Percentiles rank a stretch among this genome's conserved stretches.
These are phyloP conservation scores for Fusarium tuaranense DNA, from an alignment of 2,329 filamentous ascomycete genomes.

Conservation along the genomic window DNA sequence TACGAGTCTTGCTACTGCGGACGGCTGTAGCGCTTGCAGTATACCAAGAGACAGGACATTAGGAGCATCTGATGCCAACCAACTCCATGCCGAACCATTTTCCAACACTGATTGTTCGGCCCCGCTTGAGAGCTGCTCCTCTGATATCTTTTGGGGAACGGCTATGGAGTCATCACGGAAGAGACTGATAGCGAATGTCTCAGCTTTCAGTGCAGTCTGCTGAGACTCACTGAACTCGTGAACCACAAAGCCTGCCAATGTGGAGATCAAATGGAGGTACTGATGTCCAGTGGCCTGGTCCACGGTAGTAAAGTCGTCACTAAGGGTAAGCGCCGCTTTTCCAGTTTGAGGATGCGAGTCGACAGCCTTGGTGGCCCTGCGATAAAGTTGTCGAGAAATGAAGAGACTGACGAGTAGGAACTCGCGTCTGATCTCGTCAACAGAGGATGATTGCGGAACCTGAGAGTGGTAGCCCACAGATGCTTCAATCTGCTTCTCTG, in stretches of 20 bases:
- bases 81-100: slow-evolving; percentile 46
- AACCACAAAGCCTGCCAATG: slow-evolving; percentile 51
- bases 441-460: slow-evolving; percentile 24
- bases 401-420: slow-evolving; percentile 56
- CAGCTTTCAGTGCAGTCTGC: slow-evolving; percentile 48
- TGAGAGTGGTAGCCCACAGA: slow-evolving; percentile 2
- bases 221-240: slow-evolving; percentile 53
- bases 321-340: slow-evolving; percentile 45
- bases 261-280: slow-evolving; percentile 53
- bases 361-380: slow-evolving; percentile 50
- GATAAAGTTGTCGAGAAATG: slow-evolving; percentile 55
- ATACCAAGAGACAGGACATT: slow-evolving; percentile 55
- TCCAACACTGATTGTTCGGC: slow-evolving; percentile 10
- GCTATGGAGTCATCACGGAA: slow-evolving; percentile 50
- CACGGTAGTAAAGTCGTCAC: slow-evolving; percentile 46
- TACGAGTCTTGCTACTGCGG: slow-evolving; percentile 51
- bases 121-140: slow-evolving; percentile 6
- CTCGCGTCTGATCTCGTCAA: slow-evolving; percentile 48
- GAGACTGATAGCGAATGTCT: slow-evolving; percentile 51
- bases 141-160: slow-evolving; percentile 22
- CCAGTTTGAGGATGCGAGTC: slow-evolving; percentile 32
- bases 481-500: not conserved
- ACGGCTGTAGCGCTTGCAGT: slow-evolving; percentile 51
- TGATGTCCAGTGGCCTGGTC: slow-evolving; percentile 46
- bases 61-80: slow-evolving; percentile 46